These are phyloP conservation scores for Phytophthora pseudosyringae DNA, from an alignment of 352 stramenopile species.

Conservation along the genomic window DNA sequence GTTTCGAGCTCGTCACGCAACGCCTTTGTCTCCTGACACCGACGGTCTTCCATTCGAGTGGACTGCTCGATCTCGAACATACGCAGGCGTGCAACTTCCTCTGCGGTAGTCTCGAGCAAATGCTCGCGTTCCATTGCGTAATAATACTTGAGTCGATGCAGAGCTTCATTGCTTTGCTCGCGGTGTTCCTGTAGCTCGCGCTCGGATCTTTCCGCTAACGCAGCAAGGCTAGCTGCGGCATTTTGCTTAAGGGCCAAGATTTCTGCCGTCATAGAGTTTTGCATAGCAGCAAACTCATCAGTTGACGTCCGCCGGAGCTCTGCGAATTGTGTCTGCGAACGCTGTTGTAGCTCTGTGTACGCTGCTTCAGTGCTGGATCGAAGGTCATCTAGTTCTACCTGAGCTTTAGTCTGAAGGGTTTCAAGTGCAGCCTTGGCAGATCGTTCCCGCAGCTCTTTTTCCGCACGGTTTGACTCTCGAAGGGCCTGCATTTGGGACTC, in stretches of 20 bases:
- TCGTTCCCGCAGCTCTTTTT: slow-evolving; percentile 25
- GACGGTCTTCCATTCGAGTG: slow-evolving; percentile 28
- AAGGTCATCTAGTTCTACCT: slow-evolving; percentile 36
- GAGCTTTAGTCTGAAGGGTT: slow-evolving; percentile 26
- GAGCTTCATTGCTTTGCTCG: slow-evolving; percentile 31
- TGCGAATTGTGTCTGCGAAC: slow-evolving; percentile 29
- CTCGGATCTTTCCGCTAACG: slow-evolving; percentile 28
- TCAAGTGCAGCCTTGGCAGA: slow-evolving; percentile 35
- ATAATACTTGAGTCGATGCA: slow-evolving; percentile 25
- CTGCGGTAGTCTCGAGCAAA: slow-evolving; percentile 26
- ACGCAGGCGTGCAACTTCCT: slow-evolving; percentile 33
- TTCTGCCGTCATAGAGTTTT: slow-evolving; percentile 24
- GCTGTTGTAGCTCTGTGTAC: slow-evolving; percentile 34
- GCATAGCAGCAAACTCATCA: slow-evolving; percentile 20
- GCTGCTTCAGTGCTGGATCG: slow-evolving; percentile 14
- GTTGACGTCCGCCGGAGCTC: slow-evolving; percentile 28
- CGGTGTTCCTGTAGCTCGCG: slow-evolving; percentile 37
- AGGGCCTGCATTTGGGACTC: slow-evolving; percentile 30
- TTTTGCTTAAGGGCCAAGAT: slow-evolving; percentile 34
- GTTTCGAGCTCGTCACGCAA: slow-evolving; percentile 28
- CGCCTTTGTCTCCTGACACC: slow-evolving; percentile 27
- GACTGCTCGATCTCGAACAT: slow-evolving; percentile 45
- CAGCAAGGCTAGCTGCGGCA: slow-evolving; percentile 31
- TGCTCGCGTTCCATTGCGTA: slow-evolving; percentile 27
- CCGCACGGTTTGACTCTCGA: slow-evolving; percentile 23